Evolutionary conservation across 148 eudicot genomes (phyloP), one percentile per base, ranked within the genome.

Genomic region (Rhododendron molle): DNA sequence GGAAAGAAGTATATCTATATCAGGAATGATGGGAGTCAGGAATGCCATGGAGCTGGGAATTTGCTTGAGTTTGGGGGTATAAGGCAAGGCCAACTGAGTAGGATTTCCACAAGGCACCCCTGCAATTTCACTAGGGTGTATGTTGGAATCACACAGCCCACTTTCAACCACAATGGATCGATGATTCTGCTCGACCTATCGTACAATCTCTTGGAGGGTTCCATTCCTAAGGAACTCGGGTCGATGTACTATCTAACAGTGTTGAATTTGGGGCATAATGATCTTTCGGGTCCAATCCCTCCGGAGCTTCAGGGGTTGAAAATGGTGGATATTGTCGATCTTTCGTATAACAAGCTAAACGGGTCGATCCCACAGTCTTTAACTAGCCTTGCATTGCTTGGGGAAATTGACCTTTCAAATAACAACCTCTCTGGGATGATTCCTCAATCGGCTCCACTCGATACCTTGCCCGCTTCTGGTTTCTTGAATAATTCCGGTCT

Each of bases 41-140:
- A 93, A 80, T 96, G 98, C 78, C 98, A 90, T 83, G 99, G 99
- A 67, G 91, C 99, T 0, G 99, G 99, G 67, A 95, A 94, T 91
- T 89, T 96, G 91, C 94, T 96, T 30, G 99, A 96, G 81, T 96
- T 91, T 87, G 93, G 94, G 1, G 99, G 98, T 5, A 95, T 95
- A 16, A 86, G 96, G 78, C 85, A 86, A 13, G 93, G 88, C 5
- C 91, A 95, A 43, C 67, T 95, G 82, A 32, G 85, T 84, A 87
- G 98, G 74, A 89, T 96, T 50, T 91, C 94, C 1, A 85, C 91
- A 0, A 86, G 94, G 80, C 89, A 89, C 82, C 91, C 91, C 18
- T 96, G 96, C 89, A 91, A 92, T 78, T 92, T 93, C 83, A 91
- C 92, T 65, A 83, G 93, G 86, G 91, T 93, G 40, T 94, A 94